These are phyloP conservation scores for Senna tora DNA, from an alignment of 306 rosid genomes.

Conservation along the genomic window DNA sequence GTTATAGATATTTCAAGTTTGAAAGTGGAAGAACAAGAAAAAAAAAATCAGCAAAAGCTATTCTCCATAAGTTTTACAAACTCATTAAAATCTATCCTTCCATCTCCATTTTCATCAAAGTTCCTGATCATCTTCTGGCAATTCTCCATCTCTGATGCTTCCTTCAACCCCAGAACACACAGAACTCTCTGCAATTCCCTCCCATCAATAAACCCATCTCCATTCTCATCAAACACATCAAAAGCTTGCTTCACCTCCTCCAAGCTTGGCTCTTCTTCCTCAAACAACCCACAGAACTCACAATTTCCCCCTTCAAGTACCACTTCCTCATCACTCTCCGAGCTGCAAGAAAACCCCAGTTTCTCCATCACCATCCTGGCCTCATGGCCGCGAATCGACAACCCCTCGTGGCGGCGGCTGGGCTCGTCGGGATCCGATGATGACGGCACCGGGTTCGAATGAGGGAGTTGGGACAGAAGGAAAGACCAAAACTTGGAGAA, in stretches of 20 bases:
- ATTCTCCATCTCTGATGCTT: constrained; percentile 49
- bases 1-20: background rate
- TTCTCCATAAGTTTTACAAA: constrained; percentile 79
- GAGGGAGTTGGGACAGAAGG: constrained; percentile 34
- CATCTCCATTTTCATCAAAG: constrained; percentile 68
- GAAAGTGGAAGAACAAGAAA: background rate
- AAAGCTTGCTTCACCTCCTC: constrained; percentile 88
- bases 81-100: constrained; percentile 71
- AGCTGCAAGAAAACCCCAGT: constrained; percentile 58
- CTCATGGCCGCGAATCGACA: no score
- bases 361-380: constrained; percentile 57
- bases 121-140: constrained; percentile 73
- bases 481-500: constrained; percentile 36
- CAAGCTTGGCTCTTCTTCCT: constrained; percentile 81
- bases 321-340: constrained; percentile 54
- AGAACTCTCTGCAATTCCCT: constrained; percentile 72
- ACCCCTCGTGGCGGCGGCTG: no score
- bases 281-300: constrained; percentile 65
- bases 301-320: no score
- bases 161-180: constrained; percentile 56
- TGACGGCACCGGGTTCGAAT: no score
- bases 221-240: constrained; percentile 79
- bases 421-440: no score
- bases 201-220: constrained; percentile 80
- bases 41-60: constrained; percentile 51